Evolutionary conservation across 2,329 filamentous ascomycete species (phyloP).

Genomic region (Cephalotrichum gorgonifer): DNA sequence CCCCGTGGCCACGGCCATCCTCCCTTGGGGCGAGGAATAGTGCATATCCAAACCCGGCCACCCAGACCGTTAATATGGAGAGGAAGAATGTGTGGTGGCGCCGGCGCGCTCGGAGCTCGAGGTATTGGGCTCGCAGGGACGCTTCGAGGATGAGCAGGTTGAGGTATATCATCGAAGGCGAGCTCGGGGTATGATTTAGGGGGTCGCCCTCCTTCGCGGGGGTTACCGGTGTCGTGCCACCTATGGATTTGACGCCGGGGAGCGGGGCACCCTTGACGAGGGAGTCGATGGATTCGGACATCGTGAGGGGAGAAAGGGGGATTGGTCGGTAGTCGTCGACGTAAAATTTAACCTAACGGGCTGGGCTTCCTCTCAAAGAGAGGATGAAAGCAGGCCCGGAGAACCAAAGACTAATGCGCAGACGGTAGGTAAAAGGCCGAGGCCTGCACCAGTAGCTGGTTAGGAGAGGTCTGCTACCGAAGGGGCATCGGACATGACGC

Average conservation of each 20-base stretch:
- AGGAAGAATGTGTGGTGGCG: slow-evolving; percentile 93
- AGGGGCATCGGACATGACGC: no score
- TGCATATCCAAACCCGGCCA: slow-evolving; percentile 74
- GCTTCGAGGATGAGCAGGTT: slow-evolving; percentile 96
- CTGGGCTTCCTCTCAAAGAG: no score
- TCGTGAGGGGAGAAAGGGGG: not conserved
- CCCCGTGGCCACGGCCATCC: slow-evolving; percentile 82
- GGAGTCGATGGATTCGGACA: slow-evolving; percentile 55
- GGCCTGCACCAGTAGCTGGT: no score
- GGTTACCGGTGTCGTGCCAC: slow-evolving; percentile 7
- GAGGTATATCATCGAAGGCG: slow-evolving; percentile 92
- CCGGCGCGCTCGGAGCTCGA: slow-evolving; percentile 76
- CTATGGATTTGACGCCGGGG: slow-evolving; percentile 39
- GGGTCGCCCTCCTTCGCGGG: slow-evolving; percentile 51
- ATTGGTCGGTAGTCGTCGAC: not conserved
- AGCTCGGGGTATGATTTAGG: slow-evolving; percentile 72
- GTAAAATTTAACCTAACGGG: not conserved
- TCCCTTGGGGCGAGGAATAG: slow-evolving; percentile 94
- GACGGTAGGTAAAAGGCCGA: no score
- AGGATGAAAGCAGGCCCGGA: no score
- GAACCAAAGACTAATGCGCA: no score
- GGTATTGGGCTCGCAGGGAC: slow-evolving; percentile 83
- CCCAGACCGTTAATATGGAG: slow-evolving; percentile 69
- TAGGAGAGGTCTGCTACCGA: no score
- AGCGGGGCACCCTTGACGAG: slow-evolving; percentile 83